These are phyloP conservation scores for Penicillium thymicola DNA, from an alignment of 2,329 filamentous ascomycete genomes.

Conservation along the genomic window DNA sequence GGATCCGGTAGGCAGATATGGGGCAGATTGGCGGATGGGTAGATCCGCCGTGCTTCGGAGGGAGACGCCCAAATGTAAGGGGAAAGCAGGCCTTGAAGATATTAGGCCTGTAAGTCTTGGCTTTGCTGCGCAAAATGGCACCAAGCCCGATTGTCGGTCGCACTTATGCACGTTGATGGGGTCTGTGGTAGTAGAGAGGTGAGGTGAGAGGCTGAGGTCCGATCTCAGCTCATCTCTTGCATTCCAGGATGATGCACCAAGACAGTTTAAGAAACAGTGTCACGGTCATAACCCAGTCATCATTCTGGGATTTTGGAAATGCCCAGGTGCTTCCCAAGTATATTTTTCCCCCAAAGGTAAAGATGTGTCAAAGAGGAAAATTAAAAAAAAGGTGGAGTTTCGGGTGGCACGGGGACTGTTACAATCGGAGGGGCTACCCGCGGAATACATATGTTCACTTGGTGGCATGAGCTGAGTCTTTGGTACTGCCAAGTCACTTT, in stretches of 20 bases:
- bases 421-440: neutral
- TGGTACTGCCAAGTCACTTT: slow-evolving; percentile 11
- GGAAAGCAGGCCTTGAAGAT: slow-evolving; percentile 11
- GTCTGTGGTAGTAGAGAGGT: slow-evolving; percentile 17
- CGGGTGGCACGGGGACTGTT: slow-evolving; percentile 3
- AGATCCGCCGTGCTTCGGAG: slow-evolving; percentile 15
- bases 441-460: slow-evolving; percentile 1
- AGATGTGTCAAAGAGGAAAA: neutral
- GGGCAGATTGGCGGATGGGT: slow-evolving; percentile 16
- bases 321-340: neutral
- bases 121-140: slow-evolving; percentile 3
- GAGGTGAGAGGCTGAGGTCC: slow-evolving; percentile 12
- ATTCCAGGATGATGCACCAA: slow-evolving; percentile 11
- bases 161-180: slow-evolving; percentile 35
- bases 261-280: neutral
- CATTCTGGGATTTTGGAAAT: neutral
- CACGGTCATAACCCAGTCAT: neutral
- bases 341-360: neutral
- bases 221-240: slow-evolving; percentile 12
- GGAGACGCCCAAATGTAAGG: slow-evolving; percentile 14
- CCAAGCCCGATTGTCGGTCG: slow-evolving; percentile 30
- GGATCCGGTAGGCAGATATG: slow-evolving; percentile 9
- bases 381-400: slow-evolving; percentile 4
- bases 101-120: neutral
- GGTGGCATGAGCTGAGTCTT: slow-evolving; percentile 1